phyloP scores from a whole-genome alignment of 2,329 filamentous ascomycete species.

The Paracamarosporium sp. region DNA sequence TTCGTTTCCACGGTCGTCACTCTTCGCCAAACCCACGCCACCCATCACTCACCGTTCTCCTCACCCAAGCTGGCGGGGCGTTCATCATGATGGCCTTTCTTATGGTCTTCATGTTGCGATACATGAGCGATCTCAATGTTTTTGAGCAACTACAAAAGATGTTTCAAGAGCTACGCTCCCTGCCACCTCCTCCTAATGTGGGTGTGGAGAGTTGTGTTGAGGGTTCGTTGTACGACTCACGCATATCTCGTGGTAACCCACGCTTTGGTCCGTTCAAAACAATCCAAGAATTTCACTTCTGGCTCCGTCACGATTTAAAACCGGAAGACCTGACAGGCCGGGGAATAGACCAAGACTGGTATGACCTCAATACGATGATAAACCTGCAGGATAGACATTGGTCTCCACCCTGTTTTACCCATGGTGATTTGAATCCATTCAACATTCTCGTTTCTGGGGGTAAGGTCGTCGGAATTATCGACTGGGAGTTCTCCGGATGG shows the following conservation, averaged over 20 bases:
- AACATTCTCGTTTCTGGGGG: constrained; percentile 54
- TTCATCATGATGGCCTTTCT: neutral
- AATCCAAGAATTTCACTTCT: constrained; percentile 46
- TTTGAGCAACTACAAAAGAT: too few species aligned
- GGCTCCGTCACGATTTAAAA: constrained; percentile 40
- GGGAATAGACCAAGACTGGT: constrained; percentile 24
- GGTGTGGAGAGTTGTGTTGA: too few species aligned
- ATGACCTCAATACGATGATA: constrained; percentile 39
- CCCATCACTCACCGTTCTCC: neutral
- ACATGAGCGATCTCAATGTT: neutral
- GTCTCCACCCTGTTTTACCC: constrained; percentile 54
- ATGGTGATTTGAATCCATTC: constrained; percentile 57
- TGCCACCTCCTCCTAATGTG: too few species aligned
- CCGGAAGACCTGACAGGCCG: constrained; percentile 24
- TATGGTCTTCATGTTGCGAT: constrained; percentile 3
- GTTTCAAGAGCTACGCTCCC: too few species aligned
- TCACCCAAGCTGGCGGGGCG: neutral
- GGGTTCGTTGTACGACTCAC: constrained; percentile 39
- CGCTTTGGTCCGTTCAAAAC: constrained; percentile 44
- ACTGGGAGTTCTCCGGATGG: constrained; percentile 52
- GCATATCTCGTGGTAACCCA: constrained; percentile 21
- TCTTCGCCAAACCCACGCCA: neutral
- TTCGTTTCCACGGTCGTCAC: neutral
- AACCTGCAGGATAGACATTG: constrained; percentile 45
- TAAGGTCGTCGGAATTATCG: constrained; percentile 54